Base-by-base conservation (phyloP, 2,329 filamentous ascomycete species). In the Coccinonectria pachysandricola region DNA sequence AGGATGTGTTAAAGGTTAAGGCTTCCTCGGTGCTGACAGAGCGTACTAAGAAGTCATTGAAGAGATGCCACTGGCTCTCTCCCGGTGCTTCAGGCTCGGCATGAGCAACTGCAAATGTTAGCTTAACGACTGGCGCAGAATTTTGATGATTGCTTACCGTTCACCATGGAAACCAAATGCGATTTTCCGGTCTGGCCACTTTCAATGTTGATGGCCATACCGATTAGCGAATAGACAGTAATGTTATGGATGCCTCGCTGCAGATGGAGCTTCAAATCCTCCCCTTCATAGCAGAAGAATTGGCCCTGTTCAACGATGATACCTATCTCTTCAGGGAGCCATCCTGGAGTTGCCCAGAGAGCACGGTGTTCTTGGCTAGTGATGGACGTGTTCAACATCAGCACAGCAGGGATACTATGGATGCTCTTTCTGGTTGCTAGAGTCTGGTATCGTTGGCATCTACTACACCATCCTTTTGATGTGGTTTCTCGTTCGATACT, bases 21-120 rank as follows among this genome's bases (percentile, higher is more conserved):
- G 88, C 92, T 50, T 98, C 88, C 35, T 86, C 78, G 15, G 73
- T 70, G 16, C 78, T 73, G 10, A 94, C 73, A 7, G 79, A 76
- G 8, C 82, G 75, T 12, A 98, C 92, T 18, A 94, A 59, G 46
- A 98, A 98, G 56, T 98, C 91, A 43, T 98, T 98, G 61, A 98
- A 95, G 1, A 98, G 59, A 55, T 96, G 85, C 92, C 92, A 98
- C 42, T 79, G 78, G 45, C 73, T 79, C 37, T 75, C 68, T 4
- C 60, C 62, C 1, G 73, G 66, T 1, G 68, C 52, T 21, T 70
- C 63, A 0, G 66, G 62, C 28, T 75, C 72, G 0, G 81, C 74
- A 26, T 84, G 75, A 8, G 71, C 71, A 31, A 81, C 78, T 80
- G 28, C 10, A 14, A 7, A 14, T 5, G 35, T 60, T 31, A 59